Percentiles rank a stretch among this genome's conserved stretches.
phyloP scores from a whole-genome alignment of 1,284 basidiomycete genomes.

The Sphaerobolus stellatus region DNA sequence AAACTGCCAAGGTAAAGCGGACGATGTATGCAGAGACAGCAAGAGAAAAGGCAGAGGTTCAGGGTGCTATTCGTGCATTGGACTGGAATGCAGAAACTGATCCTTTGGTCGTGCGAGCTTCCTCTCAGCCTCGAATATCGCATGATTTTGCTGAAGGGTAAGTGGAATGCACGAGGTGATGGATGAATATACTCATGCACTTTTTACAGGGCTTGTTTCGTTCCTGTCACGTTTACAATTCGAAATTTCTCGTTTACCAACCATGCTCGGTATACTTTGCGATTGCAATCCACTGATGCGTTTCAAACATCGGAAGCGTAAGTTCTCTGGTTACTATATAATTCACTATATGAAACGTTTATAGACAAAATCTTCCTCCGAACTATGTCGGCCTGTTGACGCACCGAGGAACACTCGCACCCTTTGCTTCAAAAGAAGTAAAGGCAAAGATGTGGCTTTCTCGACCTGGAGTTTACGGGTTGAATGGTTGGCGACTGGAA shows the following conservation, averaged over 20 bases:
- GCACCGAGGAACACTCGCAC: constrained; percentile 53
- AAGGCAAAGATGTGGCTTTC: constrained; percentile 55
- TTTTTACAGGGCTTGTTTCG: constrained; percentile 50
- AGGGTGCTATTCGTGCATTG: constrained; percentile 64
- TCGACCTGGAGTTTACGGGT: constrained; percentile 62
- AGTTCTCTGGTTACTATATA: constrained; percentile 23
- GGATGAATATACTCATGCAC: neutral
- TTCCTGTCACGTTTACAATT: constrained; percentile 57
- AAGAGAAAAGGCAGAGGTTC: constrained; percentile 63
- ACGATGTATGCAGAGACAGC: constrained; percentile 90
- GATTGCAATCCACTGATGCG: constrained; percentile 22
- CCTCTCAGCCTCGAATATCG: constrained; percentile 39
- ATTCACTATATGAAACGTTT: constrained; percentile 4
- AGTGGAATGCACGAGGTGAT: constrained; percentile 24
- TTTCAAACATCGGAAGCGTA: constrained; percentile 32
- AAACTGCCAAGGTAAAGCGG: constrained; percentile 64
- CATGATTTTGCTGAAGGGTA: constrained; percentile 73
- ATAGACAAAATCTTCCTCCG: constrained; percentile 46
- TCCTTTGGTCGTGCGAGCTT: constrained; percentile 57
- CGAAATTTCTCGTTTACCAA: constrained; percentile 70
- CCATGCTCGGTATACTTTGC: constrained; percentile 51
- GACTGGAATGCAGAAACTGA: constrained; percentile 81
- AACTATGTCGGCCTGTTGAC: constrained; percentile 61
- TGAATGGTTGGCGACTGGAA: constrained; percentile 64
- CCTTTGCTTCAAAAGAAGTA: constrained; percentile 45